phyloP scores from a whole-genome alignment of 257 asterid species.

The Marsdenia floribunda region DNA sequence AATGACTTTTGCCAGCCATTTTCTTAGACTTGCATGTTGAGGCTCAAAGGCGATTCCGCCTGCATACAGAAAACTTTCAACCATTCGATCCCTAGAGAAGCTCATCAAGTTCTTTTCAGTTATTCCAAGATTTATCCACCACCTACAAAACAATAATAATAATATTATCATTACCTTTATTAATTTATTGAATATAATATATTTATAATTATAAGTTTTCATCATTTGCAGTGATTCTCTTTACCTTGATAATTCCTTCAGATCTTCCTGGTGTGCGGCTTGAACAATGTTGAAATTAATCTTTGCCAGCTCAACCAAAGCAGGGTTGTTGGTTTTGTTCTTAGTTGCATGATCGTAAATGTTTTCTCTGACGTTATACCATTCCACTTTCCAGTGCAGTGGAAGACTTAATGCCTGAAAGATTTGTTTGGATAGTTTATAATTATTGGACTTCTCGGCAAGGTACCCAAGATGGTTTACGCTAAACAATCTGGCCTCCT shows the following conservation, averaged over 20 bases:
- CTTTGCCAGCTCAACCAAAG: conserved; percentile 35
- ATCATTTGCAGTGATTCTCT: background rate
- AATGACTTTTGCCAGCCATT: conserved; percentile 49
- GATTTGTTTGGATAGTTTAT: too few species aligned
- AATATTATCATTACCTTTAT: background rate
- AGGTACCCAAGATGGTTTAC: background rate
- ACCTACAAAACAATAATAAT: conserved; percentile 23
- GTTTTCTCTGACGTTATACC: conserved; percentile 45
- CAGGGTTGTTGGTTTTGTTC: background rate
- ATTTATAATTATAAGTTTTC: background rate
- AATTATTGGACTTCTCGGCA: background rate
- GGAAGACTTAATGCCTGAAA: conserved; percentile 21
- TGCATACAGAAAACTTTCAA: conserved; percentile 51
- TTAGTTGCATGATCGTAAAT: conserved; percentile 16
- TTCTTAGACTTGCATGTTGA: conserved; percentile 40
- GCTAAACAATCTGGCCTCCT: conserved; percentile 23
- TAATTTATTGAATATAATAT: background rate
- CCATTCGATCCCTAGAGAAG: conserved; percentile 49
- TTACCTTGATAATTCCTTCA: conserved; percentile 45
- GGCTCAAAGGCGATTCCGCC: conserved; percentile 48
- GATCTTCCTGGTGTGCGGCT: conserved; percentile 46
- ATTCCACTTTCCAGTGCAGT: conserved; percentile 36
- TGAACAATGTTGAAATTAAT: conserved; percentile 54
- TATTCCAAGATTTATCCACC: conserved; percentile 48
- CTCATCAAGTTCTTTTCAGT: conserved; percentile 16